A percentile compares a stretch with the other conserved stretches of the same genome.
These are phyloP conservation scores for Botryobasidium botryosum DNA, from an alignment of 768 basidiomycete species.

Conservation along the genomic window DNA sequence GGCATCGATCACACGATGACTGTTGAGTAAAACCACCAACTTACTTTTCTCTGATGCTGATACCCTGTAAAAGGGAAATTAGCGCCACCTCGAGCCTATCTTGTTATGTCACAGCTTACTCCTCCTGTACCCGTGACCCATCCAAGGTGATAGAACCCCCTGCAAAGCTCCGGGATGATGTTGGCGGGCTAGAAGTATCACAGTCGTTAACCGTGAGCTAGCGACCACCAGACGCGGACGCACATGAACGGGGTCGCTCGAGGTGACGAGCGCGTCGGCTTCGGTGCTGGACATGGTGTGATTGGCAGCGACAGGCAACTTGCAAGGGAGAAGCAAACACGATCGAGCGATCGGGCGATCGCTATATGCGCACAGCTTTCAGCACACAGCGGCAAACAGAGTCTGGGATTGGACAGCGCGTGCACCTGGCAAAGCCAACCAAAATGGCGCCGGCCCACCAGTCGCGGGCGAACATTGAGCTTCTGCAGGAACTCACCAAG, in stretches of 20 bases:
- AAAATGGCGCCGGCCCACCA: too few species aligned
- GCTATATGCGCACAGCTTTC: too few species aligned
- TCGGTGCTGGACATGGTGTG: neutral
- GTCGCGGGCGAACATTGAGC: too few species aligned
- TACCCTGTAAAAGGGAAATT: slow-evolving; percentile 21
- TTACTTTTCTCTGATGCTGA: slow-evolving; percentile 53
- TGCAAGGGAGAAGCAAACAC: too few species aligned
- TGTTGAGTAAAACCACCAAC: slow-evolving; percentile 12
- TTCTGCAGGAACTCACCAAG: too few species aligned
- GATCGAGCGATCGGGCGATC: too few species aligned
- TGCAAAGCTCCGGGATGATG: slow-evolving; percentile 72
- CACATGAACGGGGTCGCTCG: slow-evolving; percentile 47
- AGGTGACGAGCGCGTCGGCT: slow-evolving; percentile 37
- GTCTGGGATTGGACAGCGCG: too few species aligned
- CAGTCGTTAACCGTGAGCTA: neutral
- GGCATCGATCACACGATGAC: neutral
- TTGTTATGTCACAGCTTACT: slow-evolving; percentile 14
- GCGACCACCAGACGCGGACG: slow-evolving; percentile 14
- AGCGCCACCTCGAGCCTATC: neutral
- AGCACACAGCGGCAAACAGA: too few species aligned
- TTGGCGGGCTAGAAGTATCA: slow-evolving; percentile 78
- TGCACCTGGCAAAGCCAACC: too few species aligned
- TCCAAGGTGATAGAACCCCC: slow-evolving; percentile 68
- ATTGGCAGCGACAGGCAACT: too few species aligned
- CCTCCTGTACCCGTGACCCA: slow-evolving; percentile 85